Base-by-base conservation (phyloP, 257 asterid genomes). In the Solanum commersonii region DNA sequence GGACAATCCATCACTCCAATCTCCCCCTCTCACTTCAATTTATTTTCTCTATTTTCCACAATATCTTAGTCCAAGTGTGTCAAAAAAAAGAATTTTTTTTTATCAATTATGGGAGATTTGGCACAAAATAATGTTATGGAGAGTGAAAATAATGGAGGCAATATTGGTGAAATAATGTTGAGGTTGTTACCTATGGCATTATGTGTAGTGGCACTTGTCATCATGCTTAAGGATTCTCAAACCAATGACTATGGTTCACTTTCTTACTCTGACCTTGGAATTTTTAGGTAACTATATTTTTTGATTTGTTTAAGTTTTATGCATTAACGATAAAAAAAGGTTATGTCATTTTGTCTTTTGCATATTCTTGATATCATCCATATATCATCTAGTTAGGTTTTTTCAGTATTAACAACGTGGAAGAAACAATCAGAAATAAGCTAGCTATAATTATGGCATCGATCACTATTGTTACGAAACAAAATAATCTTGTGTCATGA, bases 141-240 rank as follows among this genome's bases (percentile, higher is more conserved):
- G 12, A 93, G 88, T 12, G 93, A 89, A 20, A 67, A 25, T 37
- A 10, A 22, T n/a, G 96, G 93, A 49, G 93, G 93, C 92, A 27
- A 95, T 76, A 95, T 94, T 38, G 95, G 91, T 56, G 99, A 96
- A 95, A 95, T 98, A 83, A 91, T 95, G 90, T 93, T 96, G 40
- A 94, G 98, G 10, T 44, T 93, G 20, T 88, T 96, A 56, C 98
- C 98, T 1, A 91, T 95, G 92, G 93, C 91, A 74, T 93, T 96
- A 35, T 94, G 95, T 25, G 90, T 95, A 37, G 95, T 88, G 87
- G 95, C 98, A 60, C 98, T 96, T 7, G 94, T 94, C 31, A 86
- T 96, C 78, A 94, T 96, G 98, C 94, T 96, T 89, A 96, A 95
- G 91, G 92, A 96, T 87, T 92, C 97, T n/a, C 94, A 94, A 88